Percentiles rank a stretch among this genome's conserved stretches.
Evolutionary conservation across 345 rosid species (phyloP).

Genomic region (Hibiscus syriacus): DNA sequence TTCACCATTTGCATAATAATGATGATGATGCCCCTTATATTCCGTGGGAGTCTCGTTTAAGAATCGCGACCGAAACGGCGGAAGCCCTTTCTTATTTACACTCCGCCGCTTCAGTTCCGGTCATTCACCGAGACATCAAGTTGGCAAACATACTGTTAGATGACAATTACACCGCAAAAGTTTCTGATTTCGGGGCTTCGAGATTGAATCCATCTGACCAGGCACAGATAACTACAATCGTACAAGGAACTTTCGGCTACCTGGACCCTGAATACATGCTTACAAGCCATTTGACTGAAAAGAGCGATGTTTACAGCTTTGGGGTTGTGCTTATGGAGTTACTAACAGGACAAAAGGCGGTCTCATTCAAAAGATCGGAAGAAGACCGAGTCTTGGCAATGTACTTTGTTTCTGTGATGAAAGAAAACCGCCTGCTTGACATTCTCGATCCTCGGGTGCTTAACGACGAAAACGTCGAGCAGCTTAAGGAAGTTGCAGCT

Average conservation of each 20-base stretch:
- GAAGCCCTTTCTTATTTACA: constrained; percentile 36
- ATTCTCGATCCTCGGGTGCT: neutral
- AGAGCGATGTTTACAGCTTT: neutral
- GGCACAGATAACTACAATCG: neutral
- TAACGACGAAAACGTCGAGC: neutral
- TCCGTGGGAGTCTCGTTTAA: constrained; percentile 32
- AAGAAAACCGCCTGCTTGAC: neutral
- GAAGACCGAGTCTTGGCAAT: neutral
- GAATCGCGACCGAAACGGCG: constrained; percentile 29
- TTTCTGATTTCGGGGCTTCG: neutral
- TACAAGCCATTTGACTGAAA: neutral
- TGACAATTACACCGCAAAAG: neutral
- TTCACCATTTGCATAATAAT: too few relatives aligned
- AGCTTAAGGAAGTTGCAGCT: constrained; percentile 3
- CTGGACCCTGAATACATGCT: constrained; percentile 2
- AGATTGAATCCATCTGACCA: neutral
- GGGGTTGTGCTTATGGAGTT: constrained; percentile 1
- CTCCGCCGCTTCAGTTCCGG: constrained; percentile 27
- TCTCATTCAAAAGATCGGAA: neutral
- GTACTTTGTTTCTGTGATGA: constrained; percentile 6
- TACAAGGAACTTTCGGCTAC: neutral
- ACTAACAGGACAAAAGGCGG: neutral
- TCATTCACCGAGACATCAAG: constrained; percentile 36
- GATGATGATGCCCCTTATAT: constrained; percentile 11
- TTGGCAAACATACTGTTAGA: constrained; percentile 1